Evolutionary conservation across 2,329 filamentous ascomycete species (phyloP).

Genomic region (Epichloe uncinata): DNA sequence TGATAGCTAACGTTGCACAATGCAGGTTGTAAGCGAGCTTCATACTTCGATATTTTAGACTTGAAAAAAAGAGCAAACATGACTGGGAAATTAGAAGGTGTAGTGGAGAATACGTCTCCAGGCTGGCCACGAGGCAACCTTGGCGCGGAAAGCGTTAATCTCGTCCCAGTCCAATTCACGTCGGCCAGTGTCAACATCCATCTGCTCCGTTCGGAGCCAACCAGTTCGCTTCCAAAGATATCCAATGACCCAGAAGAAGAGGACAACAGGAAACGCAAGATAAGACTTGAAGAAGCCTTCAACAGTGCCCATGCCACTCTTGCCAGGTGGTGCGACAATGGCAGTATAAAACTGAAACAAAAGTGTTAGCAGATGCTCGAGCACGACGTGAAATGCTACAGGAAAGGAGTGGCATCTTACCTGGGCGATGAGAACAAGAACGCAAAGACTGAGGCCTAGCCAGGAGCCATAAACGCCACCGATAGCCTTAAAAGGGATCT

Average conservation of each 20-base stretch:
- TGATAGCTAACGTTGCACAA: constrained; percentile 11
- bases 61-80: background rate
- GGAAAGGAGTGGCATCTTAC: constrained; percentile 16
- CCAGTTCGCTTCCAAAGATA: constrained; percentile 53
- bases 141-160: constrained; percentile 40
- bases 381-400: background rate
- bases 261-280: constrained; percentile 40
- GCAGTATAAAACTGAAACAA: constrained; percentile 34
- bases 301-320: constrained; percentile 23
- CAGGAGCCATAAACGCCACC: constrained; percentile 51
- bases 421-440: constrained; percentile 41
- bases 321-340: constrained; percentile 23
- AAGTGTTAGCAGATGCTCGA: background rate
- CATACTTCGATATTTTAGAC: background rate
- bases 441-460: constrained; percentile 44
- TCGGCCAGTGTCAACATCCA: constrained; percentile 55
- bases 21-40: background rate
- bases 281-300: constrained; percentile 43
- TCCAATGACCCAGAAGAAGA: constrained; percentile 42
- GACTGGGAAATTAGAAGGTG: constrained; percentile 19
- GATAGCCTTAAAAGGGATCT: constrained; percentile 51
- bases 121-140: constrained; percentile 35
- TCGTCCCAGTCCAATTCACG: constrained; percentile 53
- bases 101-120: constrained; percentile 31
- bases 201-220: constrained; percentile 44